A percentile compares a stretch with the other conserved stretches of the same genome.
phyloP scores from a whole-genome alignment of 768 basidiomycete genomes.

The Wakefieldia striispora region DNA sequence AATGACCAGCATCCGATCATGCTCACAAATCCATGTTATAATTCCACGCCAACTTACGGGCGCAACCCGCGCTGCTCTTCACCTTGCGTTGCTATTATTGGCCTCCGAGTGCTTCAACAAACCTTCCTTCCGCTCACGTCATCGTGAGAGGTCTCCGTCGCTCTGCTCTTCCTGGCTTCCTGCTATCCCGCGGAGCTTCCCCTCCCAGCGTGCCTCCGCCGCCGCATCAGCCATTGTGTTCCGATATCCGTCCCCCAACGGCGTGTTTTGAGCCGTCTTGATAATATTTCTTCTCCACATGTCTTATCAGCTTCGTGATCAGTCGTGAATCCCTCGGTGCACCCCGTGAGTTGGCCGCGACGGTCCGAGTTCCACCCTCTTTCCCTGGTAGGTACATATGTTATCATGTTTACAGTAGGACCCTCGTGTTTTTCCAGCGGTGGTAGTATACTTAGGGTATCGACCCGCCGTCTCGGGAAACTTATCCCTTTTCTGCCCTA shows the following conservation, averaged over 20 bases:
- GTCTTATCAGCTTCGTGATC: constrained; percentile 17
- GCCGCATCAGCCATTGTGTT: no score
- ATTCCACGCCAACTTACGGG: constrained; percentile 2
- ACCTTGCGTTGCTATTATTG: constrained; percentile 2
- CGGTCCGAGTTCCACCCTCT: not conserved
- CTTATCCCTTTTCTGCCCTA: constrained; percentile 5
- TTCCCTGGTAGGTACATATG: constrained; percentile 6
- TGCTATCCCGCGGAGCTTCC: constrained; percentile 6
- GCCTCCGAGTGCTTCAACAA: not conserved
- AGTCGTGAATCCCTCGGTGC: constrained; percentile 3
- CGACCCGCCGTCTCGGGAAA: not conserved
- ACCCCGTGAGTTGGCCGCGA: not conserved
- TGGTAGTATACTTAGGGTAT: not conserved
- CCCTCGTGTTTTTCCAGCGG: not conserved
- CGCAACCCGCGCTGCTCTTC: constrained; percentile 1
- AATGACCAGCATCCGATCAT: not conserved
- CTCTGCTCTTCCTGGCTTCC: not conserved
- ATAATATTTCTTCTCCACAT: not conserved
- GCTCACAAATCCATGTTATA: not conserved
- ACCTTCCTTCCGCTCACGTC: constrained; percentile 5
- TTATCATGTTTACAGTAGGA: not conserved
- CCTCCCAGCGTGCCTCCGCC: constrained; percentile 1
- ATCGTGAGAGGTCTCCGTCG: constrained; percentile 8
- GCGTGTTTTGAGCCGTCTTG: not conserved
- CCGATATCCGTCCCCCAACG: not conserved